Evolutionary conservation across 176 grass and related monocot species (phyloP).

Genomic region (Rhynchospora pubera): DNA sequence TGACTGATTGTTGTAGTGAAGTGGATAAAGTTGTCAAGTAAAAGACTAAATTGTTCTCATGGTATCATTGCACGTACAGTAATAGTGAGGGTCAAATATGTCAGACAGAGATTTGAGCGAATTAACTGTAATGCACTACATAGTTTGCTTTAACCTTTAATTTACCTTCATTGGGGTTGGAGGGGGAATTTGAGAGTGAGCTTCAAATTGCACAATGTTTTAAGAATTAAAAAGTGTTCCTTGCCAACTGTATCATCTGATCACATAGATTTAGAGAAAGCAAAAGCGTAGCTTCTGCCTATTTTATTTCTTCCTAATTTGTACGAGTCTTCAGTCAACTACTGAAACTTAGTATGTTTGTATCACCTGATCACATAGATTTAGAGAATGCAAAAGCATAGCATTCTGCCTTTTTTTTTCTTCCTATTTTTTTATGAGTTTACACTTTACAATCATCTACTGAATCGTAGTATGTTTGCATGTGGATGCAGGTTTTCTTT

Average conservation of each 20-base stretch:
- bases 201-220: neutral
- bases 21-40: too few relatives aligned
- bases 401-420: neutral
- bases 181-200: neutral
- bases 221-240: neutral
- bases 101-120: too few relatives aligned
- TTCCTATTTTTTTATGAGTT: neutral
- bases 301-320: neutral
- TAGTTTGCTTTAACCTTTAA: neutral
- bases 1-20: too few relatives aligned
- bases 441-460: neutral
- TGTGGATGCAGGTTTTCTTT: neutral
- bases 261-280: neutral
- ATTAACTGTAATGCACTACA: too few relatives aligned
- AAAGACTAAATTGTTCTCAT: too few relatives aligned
- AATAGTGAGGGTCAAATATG: too few relatives aligned
- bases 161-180: neutral
- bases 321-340: neutral
- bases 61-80: too few relatives aligned
- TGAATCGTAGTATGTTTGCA: neutral
- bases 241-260: neutral
- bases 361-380: neutral
- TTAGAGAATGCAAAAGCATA: neutral
- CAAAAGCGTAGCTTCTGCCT: neutral
- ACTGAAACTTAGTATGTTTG: neutral